phyloP scores from a whole-genome alignment of 2,329 filamentous ascomycete genomes.

The Cadophora sp. region DNA sequence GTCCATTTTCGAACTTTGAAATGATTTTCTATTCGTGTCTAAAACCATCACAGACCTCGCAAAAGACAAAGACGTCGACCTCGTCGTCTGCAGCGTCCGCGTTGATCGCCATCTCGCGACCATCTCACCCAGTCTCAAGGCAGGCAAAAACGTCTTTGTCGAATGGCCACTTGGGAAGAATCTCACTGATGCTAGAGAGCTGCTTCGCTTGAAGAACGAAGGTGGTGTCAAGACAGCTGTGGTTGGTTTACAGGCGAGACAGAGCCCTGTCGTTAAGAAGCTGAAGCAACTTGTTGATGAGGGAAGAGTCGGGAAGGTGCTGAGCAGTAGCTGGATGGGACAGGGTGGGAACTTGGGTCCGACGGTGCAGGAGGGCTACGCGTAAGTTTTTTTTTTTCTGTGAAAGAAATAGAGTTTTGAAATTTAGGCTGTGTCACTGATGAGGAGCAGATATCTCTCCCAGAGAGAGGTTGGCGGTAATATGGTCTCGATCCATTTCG shows the following conservation, averaged over 20 bases:
- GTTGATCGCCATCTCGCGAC: conserved; percentile 52
- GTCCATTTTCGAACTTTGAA: no score
- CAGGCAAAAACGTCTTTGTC: conserved; percentile 55
- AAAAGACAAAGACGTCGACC: conserved; percentile 53
- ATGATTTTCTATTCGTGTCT: no score
- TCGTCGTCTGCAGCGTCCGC: conserved; percentile 54
- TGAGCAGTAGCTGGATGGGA: conserved; percentile 47
- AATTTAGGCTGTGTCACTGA: no score
- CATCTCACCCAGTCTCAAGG: conserved; percentile 50
- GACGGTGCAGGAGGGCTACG: conserved; percentile 40
- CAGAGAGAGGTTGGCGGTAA: conserved; percentile 48
- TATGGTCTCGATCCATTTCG: conserved; percentile 39
- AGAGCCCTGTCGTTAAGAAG: conserved; percentile 48
- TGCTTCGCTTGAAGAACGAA: conserved; percentile 50
- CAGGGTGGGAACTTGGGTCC: conserved; percentile 20
- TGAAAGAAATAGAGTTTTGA: not conserved
- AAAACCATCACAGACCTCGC: conserved; percentile 46
- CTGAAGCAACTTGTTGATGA: conserved; percentile 50
- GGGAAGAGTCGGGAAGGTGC: conserved; percentile 57
- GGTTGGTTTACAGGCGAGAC: conserved; percentile 58
- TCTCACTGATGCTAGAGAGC: conserved; percentile 50
- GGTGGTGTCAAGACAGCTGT: conserved; percentile 49
- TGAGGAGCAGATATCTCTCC: conserved; percentile 29
- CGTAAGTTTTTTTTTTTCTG: conserved; percentile 46
- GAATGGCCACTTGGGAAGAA: conserved; percentile 57